Base-by-base conservation (phyloP, 768 basidiomycete genomes). In the Lentinus tigrinus region DNA sequence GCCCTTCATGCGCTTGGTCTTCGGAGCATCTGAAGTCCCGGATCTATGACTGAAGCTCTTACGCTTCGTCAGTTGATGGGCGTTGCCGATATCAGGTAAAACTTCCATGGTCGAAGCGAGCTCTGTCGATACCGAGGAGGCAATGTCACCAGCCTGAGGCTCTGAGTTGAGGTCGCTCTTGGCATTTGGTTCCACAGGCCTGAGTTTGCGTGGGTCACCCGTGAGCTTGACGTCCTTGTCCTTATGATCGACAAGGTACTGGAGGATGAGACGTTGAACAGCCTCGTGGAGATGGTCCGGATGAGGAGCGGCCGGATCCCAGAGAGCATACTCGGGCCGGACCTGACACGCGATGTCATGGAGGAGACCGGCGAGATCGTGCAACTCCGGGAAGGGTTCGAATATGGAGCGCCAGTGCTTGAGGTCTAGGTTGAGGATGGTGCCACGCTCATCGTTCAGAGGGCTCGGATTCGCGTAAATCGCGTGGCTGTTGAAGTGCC, bases 281-380 rank as follows among this genome's bases (percentile, higher is more conserved):
- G 54, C 54, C 31, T 56, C 54, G 19, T 56, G 54, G 10, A 56
- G 54, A n/a, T 48, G 54, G 26, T 56, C 54, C 10, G 47, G 46
- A 14, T 28, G 38, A 1, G 37, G 54, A 7, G 54, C 47, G 3
- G 26, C 26, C 14, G 26, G 24, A 9, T 26, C n/a, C 54, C 47
- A 39, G 27, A 31, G 23, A n/a, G 46, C 17, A 17, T 56, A 56
- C 7, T 36, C 26, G 11, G 54, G 54, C n/a, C 17, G 9, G 17
- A 56, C 54, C 9, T 56, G 54, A 16, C n/a, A 2, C 17, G 14
- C 7, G 21, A 56, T 38, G 17, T 39, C 24, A 17, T 40, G 10
- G n/a, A 56, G 38, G 14, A 47, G 37, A 7, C 26, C 0, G 6
- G 13, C 44, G 23, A 55, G 34, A 3, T 16, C 21, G 7, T 17